Evolutionary conservation across 1,284 basidiomycete genomes (phyloP).

Genomic region (Moesziomyces antarcticus): DNA sequence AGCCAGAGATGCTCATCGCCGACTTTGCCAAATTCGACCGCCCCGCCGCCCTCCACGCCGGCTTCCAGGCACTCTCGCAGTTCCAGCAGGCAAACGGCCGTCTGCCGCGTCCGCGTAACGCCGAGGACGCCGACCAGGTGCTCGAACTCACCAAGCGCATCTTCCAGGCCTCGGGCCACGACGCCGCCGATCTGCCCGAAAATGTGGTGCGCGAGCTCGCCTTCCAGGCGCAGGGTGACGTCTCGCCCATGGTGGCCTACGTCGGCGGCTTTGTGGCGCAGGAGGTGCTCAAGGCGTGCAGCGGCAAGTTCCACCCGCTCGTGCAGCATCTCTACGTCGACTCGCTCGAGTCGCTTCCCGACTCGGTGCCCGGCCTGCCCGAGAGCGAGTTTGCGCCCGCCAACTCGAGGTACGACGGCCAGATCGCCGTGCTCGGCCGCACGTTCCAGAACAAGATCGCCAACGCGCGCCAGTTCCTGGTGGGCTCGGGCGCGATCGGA

Average conservation of each 20-base stretch:
- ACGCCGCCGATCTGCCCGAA: constrained; percentile 81
- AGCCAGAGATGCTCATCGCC: constrained; percentile 91
- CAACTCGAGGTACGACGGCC: constrained; percentile 89
- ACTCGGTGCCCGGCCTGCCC: constrained; percentile 71
- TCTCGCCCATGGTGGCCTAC: constrained; percentile 91
- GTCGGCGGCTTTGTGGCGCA: constrained; percentile 98
- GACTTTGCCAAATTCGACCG: constrained; percentile 99
- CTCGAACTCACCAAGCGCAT: constrained; percentile 83
- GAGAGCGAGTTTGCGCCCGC: constrained; percentile 87
- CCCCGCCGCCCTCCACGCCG: constrained; percentile 87
- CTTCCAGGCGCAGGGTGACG: constrained; percentile 91
- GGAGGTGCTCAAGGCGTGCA: constrained; percentile 96
- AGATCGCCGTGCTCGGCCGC: constrained; percentile 95
- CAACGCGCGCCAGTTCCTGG: constrained; percentile 92
- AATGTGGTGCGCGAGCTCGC: constrained; percentile 82
- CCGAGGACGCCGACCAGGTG: constrained; percentile 80
- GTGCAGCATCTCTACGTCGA: constrained; percentile 97
- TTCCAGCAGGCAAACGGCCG: constrained; percentile 79
- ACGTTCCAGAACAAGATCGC: constrained; percentile 92
- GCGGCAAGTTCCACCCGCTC: constrained; percentile 98
- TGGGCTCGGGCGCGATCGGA: constrained; percentile 97
- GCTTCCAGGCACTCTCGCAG: constrained; percentile 91
- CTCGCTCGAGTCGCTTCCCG: constrained; percentile 83
- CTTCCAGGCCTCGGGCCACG: constrained; percentile 71
- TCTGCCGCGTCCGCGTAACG: constrained; percentile 85